Evolutionary conservation across 2,329 filamentous ascomycete species (phyloP), one percentile per base, ranked within the genome.

Genomic region (Paecilomyces niveus): DNA sequence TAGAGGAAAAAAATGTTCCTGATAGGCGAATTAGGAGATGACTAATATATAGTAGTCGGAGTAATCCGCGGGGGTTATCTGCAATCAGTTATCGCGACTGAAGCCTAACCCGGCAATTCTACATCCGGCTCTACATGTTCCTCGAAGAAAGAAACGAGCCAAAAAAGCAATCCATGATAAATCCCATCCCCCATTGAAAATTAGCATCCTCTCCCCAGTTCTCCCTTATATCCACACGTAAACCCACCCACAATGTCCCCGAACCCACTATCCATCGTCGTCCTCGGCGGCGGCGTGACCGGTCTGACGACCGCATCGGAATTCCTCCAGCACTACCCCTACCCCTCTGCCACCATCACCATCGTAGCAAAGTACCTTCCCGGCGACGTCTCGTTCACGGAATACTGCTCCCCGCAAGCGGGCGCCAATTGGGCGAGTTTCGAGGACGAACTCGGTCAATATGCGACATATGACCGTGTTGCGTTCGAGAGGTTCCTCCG

Each of bases 291-390:
- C 21, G 54, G 54, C 9, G 54, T 56, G 24, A 51, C 51, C 15
- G 54, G 54, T 33, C 54, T 56, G 10, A 56, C 54, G 13, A 50
- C 39, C 15, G 54, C 54, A 11, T 45, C 51, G 50, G 54, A 56
- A 52, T 32, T 56, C 6, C 57, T 67, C 45, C 64, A 64, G 49
- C 60, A 66, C 57, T 67, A 68, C 58, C 56, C 66, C 57, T 67
- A 68, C 58, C 56, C 66, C 31, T 58, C 59, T 15, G 65, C 64
- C n/a, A 56, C 61, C 15, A 59, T 66, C 56, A 62, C 60, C 18
- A 49, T 68, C 18, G 58, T 67, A 45, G 62, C 66, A 21, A 56
- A 56, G 51, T 39, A 56, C 22, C 35, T 56, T 18, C 54, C 54
- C 2, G 54, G 54, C 9, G 54, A 56, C 9, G 7, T 45, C 39